Evolutionary conservation across 148 eudicot genomes (phyloP), one percentile per base, ranked within the genome.

Genomic region (Amaranthus hypochondriacus): DNA sequence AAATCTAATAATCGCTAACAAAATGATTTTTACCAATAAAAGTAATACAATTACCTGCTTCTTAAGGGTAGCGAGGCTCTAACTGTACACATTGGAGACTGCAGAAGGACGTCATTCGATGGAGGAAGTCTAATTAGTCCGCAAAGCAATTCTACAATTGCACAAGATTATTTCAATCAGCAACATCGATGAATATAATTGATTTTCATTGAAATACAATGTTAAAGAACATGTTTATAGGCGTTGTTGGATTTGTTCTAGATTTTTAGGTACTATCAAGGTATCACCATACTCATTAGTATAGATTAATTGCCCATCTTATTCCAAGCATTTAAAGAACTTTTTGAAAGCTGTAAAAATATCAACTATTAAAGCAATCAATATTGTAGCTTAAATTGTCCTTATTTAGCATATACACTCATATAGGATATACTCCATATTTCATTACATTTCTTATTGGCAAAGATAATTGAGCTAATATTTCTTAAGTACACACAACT

Each of bases 41-140:
- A 55, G 43, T 9, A 51, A 58, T 43, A 15, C 48, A 82, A 83
- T 66, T 57, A 90, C 98, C 93, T 90, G 98, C 66, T 80, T 90
- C 83, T 90, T 89, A 47, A 93, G 93, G 63, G 84, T 84, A 7
- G 96, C 90, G 68, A 93, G 90, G 77, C 93, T 93, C 84, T 87
- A 85, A 1, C 93, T 90, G 71, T 93, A 96, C 39, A 28, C 98
- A 93, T 93, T 1, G 96, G 98, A 61, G 98, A 90, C 62, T 93
- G 98, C 46, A 96, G 98, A 55, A 93, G 93, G 69, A 93, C 98
- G 6, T 96, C 98, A 49, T 93, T 93, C 39, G 96, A 90, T 68
- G 98, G 98, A 72, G 98, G 98, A 18, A 93, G 82, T 64, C 98
- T 93, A 81, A 93, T 81, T 76, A 93, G 86, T 55, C 98, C 98